A percentile compares a stretch with the other conserved stretches of the same genome.
Evolutionary conservation across 75 land plant genomes (phyloP).

Genomic region (Cunninghamia lanceolata): DNA sequence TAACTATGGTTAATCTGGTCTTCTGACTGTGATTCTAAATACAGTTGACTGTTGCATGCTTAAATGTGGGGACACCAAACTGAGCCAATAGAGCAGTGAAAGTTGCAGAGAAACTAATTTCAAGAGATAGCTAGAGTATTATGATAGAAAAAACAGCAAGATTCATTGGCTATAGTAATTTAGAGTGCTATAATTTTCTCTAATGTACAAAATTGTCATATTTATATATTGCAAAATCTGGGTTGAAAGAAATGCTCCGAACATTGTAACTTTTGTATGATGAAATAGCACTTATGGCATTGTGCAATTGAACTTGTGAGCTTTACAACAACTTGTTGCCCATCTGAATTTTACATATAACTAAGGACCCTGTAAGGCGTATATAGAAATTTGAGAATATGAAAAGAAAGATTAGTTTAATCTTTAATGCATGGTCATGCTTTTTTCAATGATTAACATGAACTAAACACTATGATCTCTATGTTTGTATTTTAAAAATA

Average conservation of each 20-base stretch:
- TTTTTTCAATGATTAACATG: neutral
- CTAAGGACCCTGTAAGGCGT: neutral
- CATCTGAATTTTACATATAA: neutral
- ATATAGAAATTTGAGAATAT: neutral
- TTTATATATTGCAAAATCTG: neutral
- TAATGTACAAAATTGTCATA: conserved; percentile 1
- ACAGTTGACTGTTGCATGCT: conserved; percentile 72
- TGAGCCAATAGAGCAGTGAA: conserved; percentile 52
- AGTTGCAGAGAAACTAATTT: conserved; percentile 55
- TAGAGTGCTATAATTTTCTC: neutral
- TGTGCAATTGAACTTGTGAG: neutral
- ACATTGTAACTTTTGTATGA: neutral
- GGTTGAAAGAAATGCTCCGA: neutral
- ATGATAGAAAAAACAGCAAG: conserved; percentile 55
- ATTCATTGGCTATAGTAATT: conserved; percentile 58
- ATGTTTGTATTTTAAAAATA: too few species aligned
- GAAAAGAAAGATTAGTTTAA: neutral
- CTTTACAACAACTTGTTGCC: neutral
- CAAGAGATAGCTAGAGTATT: conserved; percentile 74
- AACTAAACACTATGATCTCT: neutral
- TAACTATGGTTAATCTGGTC: neutral
- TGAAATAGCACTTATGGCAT: neutral
- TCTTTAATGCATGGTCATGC: neutral
- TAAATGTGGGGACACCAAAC: conserved; percentile 67
- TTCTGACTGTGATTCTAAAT: neutral